Conservation (phyloP, 2,329 filamentous ascomycete species). For the Nigrograna mackinnonii region DNA sequence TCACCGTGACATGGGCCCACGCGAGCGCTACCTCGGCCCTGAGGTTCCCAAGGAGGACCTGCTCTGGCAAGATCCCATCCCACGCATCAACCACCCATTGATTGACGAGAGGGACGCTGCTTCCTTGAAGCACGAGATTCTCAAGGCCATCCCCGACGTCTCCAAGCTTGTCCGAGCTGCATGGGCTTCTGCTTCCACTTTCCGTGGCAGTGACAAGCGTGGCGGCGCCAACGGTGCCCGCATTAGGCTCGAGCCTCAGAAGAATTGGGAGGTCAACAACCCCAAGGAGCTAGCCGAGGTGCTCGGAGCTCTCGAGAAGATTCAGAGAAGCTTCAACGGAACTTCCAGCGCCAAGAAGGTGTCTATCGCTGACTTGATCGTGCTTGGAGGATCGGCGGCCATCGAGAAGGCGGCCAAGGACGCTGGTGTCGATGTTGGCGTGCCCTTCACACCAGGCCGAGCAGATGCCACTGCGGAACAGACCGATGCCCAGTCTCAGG, state of each 20-base stretch:
- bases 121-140: slow-evolving; percentile 70
- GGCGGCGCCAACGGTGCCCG: slow-evolving; percentile 81
- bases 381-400: slow-evolving; percentile 71
- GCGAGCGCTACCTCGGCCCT: slow-evolving; percentile 71
- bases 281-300: slow-evolving; percentile 67
- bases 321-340: slow-evolving; percentile 70
- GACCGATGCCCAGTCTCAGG: slow-evolving; percentile 68
- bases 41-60: slow-evolving; percentile 71
- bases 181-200: slow-evolving; percentile 40
- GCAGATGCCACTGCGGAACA: slow-evolving; percentile 72
- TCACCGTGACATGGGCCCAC: slow-evolving; percentile 78
- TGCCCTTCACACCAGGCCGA: slow-evolving; percentile 75
- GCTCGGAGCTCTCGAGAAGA: slow-evolving; percentile 62
- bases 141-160: slow-evolving; percentile 63
- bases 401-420: slow-evolving; percentile 75
- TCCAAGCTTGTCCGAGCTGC: slow-evolving; percentile 62
- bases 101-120: slow-evolving; percentile 66
- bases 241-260: slow-evolving; percentile 73
- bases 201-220: slow-evolving; percentile 72
- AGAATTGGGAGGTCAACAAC: slow-evolving; percentile 76
- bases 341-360: slow-evolving; percentile 66
- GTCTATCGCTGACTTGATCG: slow-evolving; percentile 78
- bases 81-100: slow-evolving; percentile 59
- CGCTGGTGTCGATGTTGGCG: slow-evolving; percentile 60
- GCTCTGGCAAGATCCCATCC: slow-evolving; percentile 77